Conservation (phyloP, 306 rosid genomes). For the Crotalaria pallida region DNA sequence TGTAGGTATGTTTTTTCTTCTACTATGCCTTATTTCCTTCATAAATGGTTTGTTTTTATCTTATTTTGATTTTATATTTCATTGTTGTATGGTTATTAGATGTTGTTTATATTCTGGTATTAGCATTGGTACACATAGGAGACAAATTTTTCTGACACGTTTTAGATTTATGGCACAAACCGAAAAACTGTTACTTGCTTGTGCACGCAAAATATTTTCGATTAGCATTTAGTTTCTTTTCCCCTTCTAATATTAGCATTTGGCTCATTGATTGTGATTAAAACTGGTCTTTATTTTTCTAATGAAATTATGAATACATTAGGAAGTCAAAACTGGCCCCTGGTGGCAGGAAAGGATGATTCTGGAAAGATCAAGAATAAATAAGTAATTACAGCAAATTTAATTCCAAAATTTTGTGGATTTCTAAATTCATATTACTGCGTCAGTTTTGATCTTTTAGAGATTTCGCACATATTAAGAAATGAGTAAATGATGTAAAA, state of each 20-base stretch:
- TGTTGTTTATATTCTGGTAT: neutral
- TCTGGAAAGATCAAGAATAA: neutral
- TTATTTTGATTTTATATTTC: neutral
- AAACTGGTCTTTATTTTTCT: neutral
- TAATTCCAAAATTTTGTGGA: neutral
- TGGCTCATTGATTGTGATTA: neutral
- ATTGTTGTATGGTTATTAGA: neutral
- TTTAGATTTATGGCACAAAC: no score
- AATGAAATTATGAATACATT: neutral
- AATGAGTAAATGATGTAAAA: no score
- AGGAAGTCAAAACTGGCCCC: neutral
- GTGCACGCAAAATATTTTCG: no score
- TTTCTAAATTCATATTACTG: neutral
- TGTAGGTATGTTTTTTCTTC: constrained; percentile 39
- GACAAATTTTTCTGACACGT: no score
- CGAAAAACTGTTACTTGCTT: no score
- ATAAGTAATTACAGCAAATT: neutral
- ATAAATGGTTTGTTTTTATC: neutral
- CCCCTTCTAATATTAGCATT: no score
- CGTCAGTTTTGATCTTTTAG: no score
- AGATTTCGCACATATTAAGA: no score
- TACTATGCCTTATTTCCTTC: neutral
- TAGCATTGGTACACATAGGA: no score
- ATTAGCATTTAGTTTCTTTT: no score
- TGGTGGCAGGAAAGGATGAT: neutral